phyloP scores from a whole-genome alignment of 139 green algal species.

The Chlorella sp. region DNA sequence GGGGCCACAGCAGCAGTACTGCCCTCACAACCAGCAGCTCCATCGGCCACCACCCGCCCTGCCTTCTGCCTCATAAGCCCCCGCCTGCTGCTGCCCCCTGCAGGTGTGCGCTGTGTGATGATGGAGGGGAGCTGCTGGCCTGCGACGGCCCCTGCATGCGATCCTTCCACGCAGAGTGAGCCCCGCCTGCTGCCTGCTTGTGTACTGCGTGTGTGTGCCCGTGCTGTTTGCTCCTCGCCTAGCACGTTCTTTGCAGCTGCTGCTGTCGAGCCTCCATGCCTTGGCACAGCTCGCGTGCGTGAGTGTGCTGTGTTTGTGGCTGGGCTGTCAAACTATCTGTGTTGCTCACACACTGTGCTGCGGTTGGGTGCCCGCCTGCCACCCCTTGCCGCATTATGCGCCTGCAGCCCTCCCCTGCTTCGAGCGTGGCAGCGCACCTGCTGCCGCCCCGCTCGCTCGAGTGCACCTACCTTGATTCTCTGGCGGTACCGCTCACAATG shows the following conservation, averaged over 20 bases:
- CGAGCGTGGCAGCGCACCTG: too few relatives aligned
- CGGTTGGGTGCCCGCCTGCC: too few relatives aligned
- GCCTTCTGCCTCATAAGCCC: background rate
- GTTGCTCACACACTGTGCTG: too few relatives aligned
- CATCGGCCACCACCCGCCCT: too few relatives aligned
- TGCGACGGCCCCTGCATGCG: conserved; percentile 60
- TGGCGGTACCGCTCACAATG: background rate
- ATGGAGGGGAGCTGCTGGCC: conserved; percentile 43
- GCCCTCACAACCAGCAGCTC: background rate
- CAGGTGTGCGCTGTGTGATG: conserved; percentile 38
- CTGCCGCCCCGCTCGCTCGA: background rate
- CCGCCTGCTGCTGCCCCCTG: background rate
- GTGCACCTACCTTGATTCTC: background rate
- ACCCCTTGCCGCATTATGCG: too few relatives aligned
- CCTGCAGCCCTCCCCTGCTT: too few relatives aligned
- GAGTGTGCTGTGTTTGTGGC: too few relatives aligned
- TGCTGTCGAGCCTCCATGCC: too few relatives aligned
- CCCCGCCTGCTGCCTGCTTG: background rate
- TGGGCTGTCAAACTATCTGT: too few relatives aligned
- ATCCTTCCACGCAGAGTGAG: conserved; percentile 43
- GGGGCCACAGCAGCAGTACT: background rate
- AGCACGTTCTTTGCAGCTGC: too few relatives aligned
- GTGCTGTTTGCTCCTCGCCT: background rate
- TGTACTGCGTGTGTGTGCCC: background rate
- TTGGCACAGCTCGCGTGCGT: too few relatives aligned